A percentile compares a stretch with the other conserved stretches of the same genome.
Evolutionary conservation across 2,329 filamentous ascomycete species (phyloP).

Genomic region (Venturia effusa): DNA sequence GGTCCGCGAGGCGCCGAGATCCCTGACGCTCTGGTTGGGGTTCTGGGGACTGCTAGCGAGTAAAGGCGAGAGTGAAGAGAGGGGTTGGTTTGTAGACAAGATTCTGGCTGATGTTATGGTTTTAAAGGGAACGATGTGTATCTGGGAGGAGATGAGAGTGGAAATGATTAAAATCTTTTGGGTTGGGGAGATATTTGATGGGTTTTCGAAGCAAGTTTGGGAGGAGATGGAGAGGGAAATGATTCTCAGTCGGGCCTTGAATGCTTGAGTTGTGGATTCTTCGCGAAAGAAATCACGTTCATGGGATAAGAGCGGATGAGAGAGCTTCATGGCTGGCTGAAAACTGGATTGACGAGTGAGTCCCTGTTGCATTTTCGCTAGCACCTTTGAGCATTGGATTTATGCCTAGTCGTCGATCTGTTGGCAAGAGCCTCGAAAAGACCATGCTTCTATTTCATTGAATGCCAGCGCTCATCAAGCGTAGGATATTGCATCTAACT

Average conservation of each 20-base stretch:
- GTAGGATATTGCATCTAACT: no score
- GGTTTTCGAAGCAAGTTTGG: neutral
- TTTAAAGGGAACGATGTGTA: slow-evolving; percentile 2
- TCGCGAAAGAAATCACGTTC: no score
- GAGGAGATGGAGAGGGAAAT: neutral
- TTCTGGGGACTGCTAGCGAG: neutral
- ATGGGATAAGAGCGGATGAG: neutral
- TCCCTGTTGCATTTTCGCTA: no score
- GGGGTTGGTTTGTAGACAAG: neutral
- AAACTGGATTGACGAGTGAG: no score
- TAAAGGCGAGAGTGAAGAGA: neutral
- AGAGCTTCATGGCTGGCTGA: no score
- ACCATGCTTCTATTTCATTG: no score
- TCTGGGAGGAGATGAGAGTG: neutral
- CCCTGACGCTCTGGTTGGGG: neutral
- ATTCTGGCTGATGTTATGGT: neutral
- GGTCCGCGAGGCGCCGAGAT: neutral
- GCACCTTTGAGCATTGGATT: no score
- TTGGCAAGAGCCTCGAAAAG: no score
- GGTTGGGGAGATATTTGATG: neutral
- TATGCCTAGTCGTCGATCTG: no score
- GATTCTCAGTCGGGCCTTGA: neutral
- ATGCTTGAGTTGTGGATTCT: neutral
- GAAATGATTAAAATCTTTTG: neutral
- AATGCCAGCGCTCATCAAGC: no score